Percentiles rank a stretch among this genome's conserved stretches.
Evolutionary conservation across 1,284 basidiomycete genomes (phyloP).

Genomic region (Ustilago loliicola): DNA sequence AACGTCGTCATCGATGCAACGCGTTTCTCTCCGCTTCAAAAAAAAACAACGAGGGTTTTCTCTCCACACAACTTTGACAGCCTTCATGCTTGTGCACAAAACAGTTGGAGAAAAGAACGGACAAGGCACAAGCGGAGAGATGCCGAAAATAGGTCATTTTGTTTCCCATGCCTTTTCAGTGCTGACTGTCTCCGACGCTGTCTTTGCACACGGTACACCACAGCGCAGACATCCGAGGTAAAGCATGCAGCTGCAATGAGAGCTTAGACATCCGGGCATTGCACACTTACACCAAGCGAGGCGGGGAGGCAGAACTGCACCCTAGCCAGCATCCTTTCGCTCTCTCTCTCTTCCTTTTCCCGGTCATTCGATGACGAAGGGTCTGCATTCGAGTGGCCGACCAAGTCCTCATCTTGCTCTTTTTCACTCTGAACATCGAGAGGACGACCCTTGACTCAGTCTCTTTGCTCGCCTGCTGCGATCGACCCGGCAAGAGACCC

Average conservation of each 20-base stretch:
- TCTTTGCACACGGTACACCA: too few relatives aligned
- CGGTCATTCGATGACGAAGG: conserved; percentile 5
- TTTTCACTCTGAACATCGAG: too few relatives aligned
- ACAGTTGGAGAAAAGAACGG: too few relatives aligned
- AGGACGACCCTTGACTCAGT: neutral
- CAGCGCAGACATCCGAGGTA: neutral
- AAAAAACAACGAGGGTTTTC: neutral
- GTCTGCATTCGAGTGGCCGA: neutral
- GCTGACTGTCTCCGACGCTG: too few relatives aligned
- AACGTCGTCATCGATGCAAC: conserved; percentile 9
- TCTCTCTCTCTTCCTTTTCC: neutral
- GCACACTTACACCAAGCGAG: neutral
- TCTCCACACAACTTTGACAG: neutral
- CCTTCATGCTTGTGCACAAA: neutral
- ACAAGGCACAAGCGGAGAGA: neutral
- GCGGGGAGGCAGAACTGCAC: neutral
- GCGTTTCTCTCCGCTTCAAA: neutral
- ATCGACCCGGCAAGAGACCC: conserved; percentile 10
- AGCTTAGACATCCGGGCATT: neutral
- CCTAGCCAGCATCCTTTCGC: conserved; percentile 11
- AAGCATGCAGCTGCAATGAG: neutral
- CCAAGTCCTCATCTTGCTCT: neutral
- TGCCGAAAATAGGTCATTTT: conserved; percentile 3
- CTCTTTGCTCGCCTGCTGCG: conserved; percentile 3
- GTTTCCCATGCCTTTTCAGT: neutral